Base-by-base conservation (phyloP, 352 stramenopile species). In the Globisporangium echinulatum region DNA sequence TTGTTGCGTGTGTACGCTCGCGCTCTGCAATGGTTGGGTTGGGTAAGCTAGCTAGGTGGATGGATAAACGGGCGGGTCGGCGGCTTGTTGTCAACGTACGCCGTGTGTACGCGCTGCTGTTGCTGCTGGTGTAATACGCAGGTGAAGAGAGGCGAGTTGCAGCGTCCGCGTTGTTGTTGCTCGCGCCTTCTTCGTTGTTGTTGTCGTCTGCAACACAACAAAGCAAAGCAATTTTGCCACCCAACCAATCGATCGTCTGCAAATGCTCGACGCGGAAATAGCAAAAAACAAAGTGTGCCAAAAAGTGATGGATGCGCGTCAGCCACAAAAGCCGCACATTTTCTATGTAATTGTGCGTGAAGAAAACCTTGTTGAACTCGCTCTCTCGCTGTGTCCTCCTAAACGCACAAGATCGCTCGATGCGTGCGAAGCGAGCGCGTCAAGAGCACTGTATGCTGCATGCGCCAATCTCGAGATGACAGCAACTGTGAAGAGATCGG, bases 171-270 rank as follows among this genome's bases (percentile, higher is more conserved):
- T 49, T 60, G 38, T 6, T 59, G 49, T 49, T 54, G 38, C n/a
- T 25, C 3, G 6, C 25, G n/a, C 7, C 25, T 54, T 4, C 5
- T 59, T 52, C 33, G 46, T 15, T 50, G 15, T 53, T 50, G 15
- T 53, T 53, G 49, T 53, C 10, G 17, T 13, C 17, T 38, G 48
- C 48, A 33, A 33, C 25, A 1, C 25, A 33, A 33, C 25, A 33
- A 33, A 33, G 49, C 25, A 8, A 33, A 15, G n/a, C 10, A 48
- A 48, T 9, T 48, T 11, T 48, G 43, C 43, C 62, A 66, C 69
- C 62, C 65, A 71, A 63, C 62, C 58, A 67, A 67, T 67, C 65
- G 38, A 36, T 56, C 36, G 13, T 9, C 25, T 33, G 25, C 25
- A 54, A 49, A n/a, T 43, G 15, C 6, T 5, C 1, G 49, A 62